These are phyloP conservation scores for Fusarium duplospermum DNA, from an alignment of 2,329 filamentous ascomycete species.

Conservation along the genomic window DNA sequence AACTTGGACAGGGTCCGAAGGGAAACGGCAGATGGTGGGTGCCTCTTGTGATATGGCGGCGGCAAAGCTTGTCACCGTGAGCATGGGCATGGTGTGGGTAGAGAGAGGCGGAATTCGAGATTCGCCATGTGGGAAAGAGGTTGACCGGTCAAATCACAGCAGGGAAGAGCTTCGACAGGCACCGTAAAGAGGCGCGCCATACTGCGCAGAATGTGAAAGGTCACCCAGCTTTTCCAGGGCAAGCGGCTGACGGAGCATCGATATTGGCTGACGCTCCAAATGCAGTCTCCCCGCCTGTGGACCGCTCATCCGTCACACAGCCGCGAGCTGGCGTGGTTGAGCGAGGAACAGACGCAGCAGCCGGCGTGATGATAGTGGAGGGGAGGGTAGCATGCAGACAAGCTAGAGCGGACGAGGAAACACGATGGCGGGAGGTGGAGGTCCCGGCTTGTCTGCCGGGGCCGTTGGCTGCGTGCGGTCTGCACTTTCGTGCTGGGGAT, in stretches of 20 bases:
- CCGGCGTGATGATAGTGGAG: constrained; percentile 29
- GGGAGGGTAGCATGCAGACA: constrained; percentile 45
- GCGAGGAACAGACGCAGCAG: constrained; percentile 36
- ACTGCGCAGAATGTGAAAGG: constrained; percentile 10
- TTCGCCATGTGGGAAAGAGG: constrained; percentile 47
- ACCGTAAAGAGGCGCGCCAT: constrained; percentile 26
- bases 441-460: constrained; percentile 4
- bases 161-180: constrained; percentile 29
- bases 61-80: constrained; percentile 33
- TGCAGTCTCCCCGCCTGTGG: constrained; percentile 40
- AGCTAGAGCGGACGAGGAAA: constrained; percentile 12
- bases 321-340: constrained; percentile 36
- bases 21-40: constrained; percentile 32
- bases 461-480: constrained; percentile 5
- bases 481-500: constrained; percentile 16
- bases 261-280: constrained; percentile 63
- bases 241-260: constrained; percentile 61
- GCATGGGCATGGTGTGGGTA: constrained; percentile 22
- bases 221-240: constrained; percentile 37
- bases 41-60: constrained; percentile 40
- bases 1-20: constrained; percentile 34
- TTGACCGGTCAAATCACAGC: constrained; percentile 38
- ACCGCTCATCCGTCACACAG: constrained; percentile 44
- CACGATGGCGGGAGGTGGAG: constrained; percentile 32
- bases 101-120: constrained; percentile 42